Base-by-base conservation (phyloP, 352 stramenopile species). In the Thalassiosira exigua region DNA sequence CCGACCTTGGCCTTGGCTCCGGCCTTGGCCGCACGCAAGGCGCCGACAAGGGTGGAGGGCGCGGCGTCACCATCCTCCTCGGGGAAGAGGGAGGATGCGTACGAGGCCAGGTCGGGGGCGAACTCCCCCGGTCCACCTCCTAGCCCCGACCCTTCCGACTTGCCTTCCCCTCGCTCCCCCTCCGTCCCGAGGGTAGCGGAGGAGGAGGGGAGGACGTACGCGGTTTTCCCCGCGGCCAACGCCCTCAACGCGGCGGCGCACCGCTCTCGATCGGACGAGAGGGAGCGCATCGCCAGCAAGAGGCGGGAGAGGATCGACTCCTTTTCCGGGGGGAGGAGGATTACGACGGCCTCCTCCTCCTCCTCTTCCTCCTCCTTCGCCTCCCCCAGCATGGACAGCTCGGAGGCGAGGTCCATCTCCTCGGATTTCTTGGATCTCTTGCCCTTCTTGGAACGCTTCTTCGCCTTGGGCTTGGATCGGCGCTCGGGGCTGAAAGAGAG, bases 171-270 rank as follows among this genome's bases (percentile, higher is more conserved):
- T 54, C 21, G 22, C 24, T 17, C 36, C 22, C 12, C 26, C 22
- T n/a, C 39, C 22, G 12, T 26, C 30, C 33, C 68, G 42, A 60
- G 14, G 12, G 53, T n/a, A 46, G 53, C 19, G 24, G 24, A 19
- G 30, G 30, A 62, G 19, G 19, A 19, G 53, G 21, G 53, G 24
- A 32, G 36, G 24, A n/a, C 53, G 39, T 54, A 56, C 1, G 69
- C 69, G 12, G 57, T 41, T 14, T 21, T 29, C 2, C 69, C 75
- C 22, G 79, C 62, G 41, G 72, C 68, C 30, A 84, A 36, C 11
- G 75, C 75, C 1, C 44, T 19, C 39, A 84, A 46, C 12, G 75
- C 75, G n/a, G 62, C 24, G 0, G 61, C 52, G 26, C 75, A 84
- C 50, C 58, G 53, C 3, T 54, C 33, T 52, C 68, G 71, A 30